These are phyloP conservation scores for Coriaria nepalensis DNA, from an alignment of 306 rosid species.

Conservation along the genomic window DNA sequence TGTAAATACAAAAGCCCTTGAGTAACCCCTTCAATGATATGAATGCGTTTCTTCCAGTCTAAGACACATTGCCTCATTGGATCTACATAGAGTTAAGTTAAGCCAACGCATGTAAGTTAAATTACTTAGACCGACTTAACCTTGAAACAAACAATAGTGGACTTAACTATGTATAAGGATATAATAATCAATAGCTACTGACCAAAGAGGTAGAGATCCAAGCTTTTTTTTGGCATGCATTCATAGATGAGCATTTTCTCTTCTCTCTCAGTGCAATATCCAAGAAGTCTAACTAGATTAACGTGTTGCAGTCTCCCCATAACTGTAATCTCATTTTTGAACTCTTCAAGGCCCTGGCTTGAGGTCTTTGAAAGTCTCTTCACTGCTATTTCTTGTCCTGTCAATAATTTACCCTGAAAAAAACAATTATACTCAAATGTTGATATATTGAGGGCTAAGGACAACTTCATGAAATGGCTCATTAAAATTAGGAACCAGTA, in stretches of 20 bases:
- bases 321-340: constrained; percentile 33
- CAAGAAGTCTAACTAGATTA: constrained; percentile 29
- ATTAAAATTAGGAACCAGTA: no score
- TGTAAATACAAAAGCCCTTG: neutral
- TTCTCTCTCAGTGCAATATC: constrained; percentile 23
- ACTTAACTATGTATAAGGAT: no score
- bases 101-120: no score
- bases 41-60: no score
- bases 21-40: neutral
- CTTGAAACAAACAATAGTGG: no score
- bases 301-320: constrained; percentile 36
- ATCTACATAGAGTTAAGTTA: no score
- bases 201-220: constrained; percentile 33
- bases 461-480: no score
- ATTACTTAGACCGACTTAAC: no score
- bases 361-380: constrained; percentile 36
- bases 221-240: constrained; percentile 39
- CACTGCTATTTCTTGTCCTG: constrained; percentile 29
- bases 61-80: no score
- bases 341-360: constrained; percentile 34
- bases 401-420: constrained; percentile 23
- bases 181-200: neutral
- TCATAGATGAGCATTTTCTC: constrained; percentile 33
- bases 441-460: constrained; percentile 16
- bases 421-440: constrained; percentile 30